Evolutionary conservation across 2,329 filamentous ascomycete species (phyloP).

Genomic region (Pseudogymnoascus sp.): DNA sequence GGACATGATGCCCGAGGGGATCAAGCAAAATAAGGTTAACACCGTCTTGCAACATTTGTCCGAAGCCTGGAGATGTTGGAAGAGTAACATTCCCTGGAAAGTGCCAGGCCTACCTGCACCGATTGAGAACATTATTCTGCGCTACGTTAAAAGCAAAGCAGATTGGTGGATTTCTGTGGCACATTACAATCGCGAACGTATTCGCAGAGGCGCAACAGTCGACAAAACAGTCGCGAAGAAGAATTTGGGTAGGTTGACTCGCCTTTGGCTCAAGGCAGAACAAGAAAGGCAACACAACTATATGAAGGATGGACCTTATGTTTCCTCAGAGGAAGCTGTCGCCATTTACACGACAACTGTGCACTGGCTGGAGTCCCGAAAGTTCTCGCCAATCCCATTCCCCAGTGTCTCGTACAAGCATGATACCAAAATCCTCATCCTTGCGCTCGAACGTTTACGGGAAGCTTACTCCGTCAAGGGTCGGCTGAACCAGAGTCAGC

Average conservation of each 20-base stretch:
- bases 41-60: conserved; percentile 94
- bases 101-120: conserved; percentile 91
- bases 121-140: conserved; percentile 96
- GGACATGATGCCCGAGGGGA: conserved; percentile 99
- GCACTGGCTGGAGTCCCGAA: conserved; percentile 95
- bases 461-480: conserved; percentile 98
- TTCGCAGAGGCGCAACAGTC: conserved; percentile 89
- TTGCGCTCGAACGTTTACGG: conserved; percentile 83
- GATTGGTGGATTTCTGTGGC: conserved; percentile 99
- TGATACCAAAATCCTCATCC: conserved; percentile 95
- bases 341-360: conserved; percentile 98
- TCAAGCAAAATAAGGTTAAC: conserved; percentile 99
- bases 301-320: conserved; percentile 97
- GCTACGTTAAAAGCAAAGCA: conserved; percentile 97
- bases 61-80: conserved; percentile 99
- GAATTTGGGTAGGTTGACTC: conserved; percentile 87
- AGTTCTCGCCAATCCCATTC: conserved; percentile 98
- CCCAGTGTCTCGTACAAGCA: conserved; percentile 99
- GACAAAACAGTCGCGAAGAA: conserved; percentile 99
- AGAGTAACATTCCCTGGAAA: conserved; percentile 99
- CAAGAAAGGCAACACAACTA: conserved; percentile 99
- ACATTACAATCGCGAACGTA: conserved; percentile 97
- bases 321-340: conserved; percentile 95
- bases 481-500: conserved; percentile 90
- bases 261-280: conserved; percentile 95